Evolutionary conservation across 2,329 filamentous ascomycete species (phyloP).

Genomic region (Fusarium multiceps): DNA sequence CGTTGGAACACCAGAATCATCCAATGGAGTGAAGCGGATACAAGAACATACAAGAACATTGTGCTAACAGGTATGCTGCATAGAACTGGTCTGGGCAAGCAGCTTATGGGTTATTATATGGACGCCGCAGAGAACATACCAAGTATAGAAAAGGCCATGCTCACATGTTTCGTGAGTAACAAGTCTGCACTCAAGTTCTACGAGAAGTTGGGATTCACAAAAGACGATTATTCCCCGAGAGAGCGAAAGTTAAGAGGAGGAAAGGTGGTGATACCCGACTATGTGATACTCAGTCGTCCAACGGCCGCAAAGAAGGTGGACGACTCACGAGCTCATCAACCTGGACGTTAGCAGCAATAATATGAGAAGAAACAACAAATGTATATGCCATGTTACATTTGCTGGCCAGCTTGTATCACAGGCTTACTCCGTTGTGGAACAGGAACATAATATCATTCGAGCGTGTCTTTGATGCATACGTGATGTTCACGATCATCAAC

Average conservation of each 20-base stretch:
- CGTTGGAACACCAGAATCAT: background rate
- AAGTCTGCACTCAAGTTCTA: slow-evolving; percentile 69
- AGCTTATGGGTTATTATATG: slow-evolving; percentile 68
- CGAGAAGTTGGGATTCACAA: slow-evolving; percentile 65
- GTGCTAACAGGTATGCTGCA: slow-evolving; percentile 18
- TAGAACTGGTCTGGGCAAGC: slow-evolving; percentile 71
- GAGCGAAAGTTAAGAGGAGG: slow-evolving; percentile 65
- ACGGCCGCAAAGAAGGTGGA: slow-evolving; percentile 40
- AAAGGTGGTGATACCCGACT: slow-evolving; percentile 65
- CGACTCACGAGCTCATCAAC: slow-evolving; percentile 24
- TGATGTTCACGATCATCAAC: background rate
- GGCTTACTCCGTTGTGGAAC: background rate
- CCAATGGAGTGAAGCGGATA: background rate
- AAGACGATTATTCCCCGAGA: slow-evolving; percentile 66
- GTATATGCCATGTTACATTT: background rate
- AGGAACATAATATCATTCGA: background rate
- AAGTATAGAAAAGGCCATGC: slow-evolving; percentile 73
- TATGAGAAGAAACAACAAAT: background rate
- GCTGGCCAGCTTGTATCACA: background rate
- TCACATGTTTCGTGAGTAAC: slow-evolving; percentile 78
- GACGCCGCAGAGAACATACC: slow-evolving; percentile 64
- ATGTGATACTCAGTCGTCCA: slow-evolving; percentile 68
- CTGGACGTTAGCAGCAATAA: slow-evolving; percentile 5
- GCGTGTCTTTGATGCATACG: background rate
- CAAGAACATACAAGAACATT: slow-evolving; percentile 5